phyloP scores from a whole-genome alignment of 116 monocot genomes.

The Thalassia testudinum region DNA sequence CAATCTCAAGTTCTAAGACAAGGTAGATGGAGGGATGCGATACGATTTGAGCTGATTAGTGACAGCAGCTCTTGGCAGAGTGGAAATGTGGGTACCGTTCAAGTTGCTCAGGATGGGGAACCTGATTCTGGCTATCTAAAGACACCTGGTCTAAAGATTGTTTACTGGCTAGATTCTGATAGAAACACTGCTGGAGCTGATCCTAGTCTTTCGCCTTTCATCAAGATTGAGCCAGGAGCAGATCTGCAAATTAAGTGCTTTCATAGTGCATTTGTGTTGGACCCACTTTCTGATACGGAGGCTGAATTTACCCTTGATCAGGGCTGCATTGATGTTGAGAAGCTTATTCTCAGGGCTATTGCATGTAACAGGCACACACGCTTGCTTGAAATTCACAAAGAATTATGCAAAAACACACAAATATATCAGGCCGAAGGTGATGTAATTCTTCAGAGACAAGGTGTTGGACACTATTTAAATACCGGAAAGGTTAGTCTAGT shows the following conservation, averaged over 20 bases:
- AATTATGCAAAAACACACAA: conserved; percentile 60
- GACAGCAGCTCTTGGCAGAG: conserved; percentile 43
- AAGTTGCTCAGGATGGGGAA: conserved; percentile 56
- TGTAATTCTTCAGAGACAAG: conserved; percentile 47
- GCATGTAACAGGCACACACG: conserved; percentile 75
- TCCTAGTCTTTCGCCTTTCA: conserved; percentile 37
- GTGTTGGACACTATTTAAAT: background rate
- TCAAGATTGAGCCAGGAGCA: conserved; percentile 76
- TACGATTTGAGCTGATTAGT: conserved; percentile 76
- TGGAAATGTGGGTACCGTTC: conserved; percentile 23
- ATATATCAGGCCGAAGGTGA: conserved; percentile 52
- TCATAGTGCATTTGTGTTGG: conserved; percentile 80
- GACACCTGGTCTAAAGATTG: conserved; percentile 79
- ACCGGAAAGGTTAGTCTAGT: too few relatives aligned
- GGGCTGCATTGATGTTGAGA: conserved; percentile 79
- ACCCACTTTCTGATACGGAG: conserved; percentile 73
- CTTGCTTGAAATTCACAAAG: conserved; percentile 83
- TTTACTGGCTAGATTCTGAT: conserved; percentile 74
- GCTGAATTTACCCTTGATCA: conserved; percentile 70
- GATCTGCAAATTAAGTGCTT: conserved; percentile 67
- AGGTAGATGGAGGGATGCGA: conserved; percentile 92
- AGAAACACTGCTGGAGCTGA: conserved; percentile 32
- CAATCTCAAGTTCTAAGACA: conserved; percentile 74
- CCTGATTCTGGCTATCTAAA: conserved; percentile 42
- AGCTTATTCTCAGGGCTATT: conserved; percentile 70